Percentiles rank a stretch among this genome's conserved stretches.
Evolutionary conservation across 2,329 filamentous ascomycete genomes (phyloP).

Genomic region (Leptographium lundbergii): DNA sequence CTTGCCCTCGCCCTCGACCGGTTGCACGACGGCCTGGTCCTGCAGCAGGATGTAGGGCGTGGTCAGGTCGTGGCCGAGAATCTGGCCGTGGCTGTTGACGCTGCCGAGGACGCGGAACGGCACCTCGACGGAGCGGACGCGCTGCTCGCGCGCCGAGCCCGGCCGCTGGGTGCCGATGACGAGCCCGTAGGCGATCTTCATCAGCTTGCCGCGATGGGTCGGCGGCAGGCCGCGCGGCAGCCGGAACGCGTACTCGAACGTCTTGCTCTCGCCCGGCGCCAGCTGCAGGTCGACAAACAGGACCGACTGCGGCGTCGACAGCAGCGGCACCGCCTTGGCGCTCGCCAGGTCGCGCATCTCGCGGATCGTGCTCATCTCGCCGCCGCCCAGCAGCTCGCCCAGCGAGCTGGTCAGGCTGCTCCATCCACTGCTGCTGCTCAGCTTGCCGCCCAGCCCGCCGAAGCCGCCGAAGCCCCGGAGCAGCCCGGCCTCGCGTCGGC

Average conservation of each 20-base stretch:
- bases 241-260: constrained; percentile 76
- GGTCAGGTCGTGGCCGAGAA: constrained; percentile 89
- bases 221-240: constrained; percentile 84
- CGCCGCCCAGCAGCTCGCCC: constrained; percentile 72
- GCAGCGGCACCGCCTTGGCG: constrained; percentile 73
- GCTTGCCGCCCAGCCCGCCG: constrained; percentile 82
- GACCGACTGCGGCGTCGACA: constrained; percentile 93
- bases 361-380: constrained; percentile 83
- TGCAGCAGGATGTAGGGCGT: constrained; percentile 80
- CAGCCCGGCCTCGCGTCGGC: constrained; percentile 63
- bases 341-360: constrained; percentile 86
- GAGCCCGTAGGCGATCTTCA: constrained; percentile 86
- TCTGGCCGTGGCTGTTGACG: constrained; percentile 78
- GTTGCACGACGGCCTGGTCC: constrained; percentile 60
- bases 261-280: constrained; percentile 75
- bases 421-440: constrained; percentile 69
- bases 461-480: constrained; percentile 73
- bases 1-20: neutral
- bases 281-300: constrained; percentile 88
- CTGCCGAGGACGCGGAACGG: constrained; percentile 90
- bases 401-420: constrained; percentile 78
- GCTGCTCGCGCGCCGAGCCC: constrained; percentile 64
- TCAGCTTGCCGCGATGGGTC: constrained; percentile 78
- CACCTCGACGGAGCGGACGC: constrained; percentile 80
- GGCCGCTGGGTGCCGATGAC: constrained; percentile 85